A percentile compares a stretch with the other conserved stretches of the same genome.
These are phyloP conservation scores for Favolaschia claudopus DNA, from an alignment of 768 basidiomycete species.

Conservation along the genomic window DNA sequence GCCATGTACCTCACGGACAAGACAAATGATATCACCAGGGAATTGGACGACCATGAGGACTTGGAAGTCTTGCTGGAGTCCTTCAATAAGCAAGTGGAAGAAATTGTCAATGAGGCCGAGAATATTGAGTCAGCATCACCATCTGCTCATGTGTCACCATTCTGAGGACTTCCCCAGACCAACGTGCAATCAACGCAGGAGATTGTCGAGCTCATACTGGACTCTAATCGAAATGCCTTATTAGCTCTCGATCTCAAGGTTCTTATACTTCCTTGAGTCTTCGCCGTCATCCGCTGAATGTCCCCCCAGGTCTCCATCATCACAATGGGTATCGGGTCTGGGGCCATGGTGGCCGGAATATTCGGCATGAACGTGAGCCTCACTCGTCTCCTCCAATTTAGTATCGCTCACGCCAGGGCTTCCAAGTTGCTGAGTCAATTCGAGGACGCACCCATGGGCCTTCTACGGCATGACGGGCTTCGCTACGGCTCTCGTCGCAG, in stretches of 20 bases:
- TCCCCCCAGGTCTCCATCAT: constrained; percentile 83
- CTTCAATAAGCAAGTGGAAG: constrained; percentile 95
- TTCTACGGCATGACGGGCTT: constrained; percentile 73
- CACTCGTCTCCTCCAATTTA: constrained; percentile 14
- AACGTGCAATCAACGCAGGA: constrained; percentile 98
- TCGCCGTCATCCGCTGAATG: constrained; percentile 5
- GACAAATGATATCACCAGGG: constrained; percentile 66
- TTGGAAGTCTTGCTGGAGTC: constrained; percentile 93
- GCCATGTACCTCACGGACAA: constrained; percentile 96
- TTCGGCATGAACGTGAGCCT: constrained; percentile 95
- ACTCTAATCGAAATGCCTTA: constrained; percentile 93
- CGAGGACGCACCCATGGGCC: constrained; percentile 75
- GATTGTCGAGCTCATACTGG: constrained; percentile 95
- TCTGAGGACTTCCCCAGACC: constrained; percentile 51
- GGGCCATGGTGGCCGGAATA: constrained; percentile 88
- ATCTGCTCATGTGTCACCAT: neutral
- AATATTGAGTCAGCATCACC: constrained; percentile 70
- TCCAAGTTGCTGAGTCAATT: constrained; percentile 75
- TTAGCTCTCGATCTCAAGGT: constrained; percentile 92
- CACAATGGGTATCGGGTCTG: constrained; percentile 93
- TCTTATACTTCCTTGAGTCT: neutral
- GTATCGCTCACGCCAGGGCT: constrained; percentile 16
- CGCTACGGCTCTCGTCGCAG: constrained; percentile 63
- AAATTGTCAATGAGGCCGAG: constrained; percentile 93
- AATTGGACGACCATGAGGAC: constrained; percentile 86